Evolutionary conservation across 495 filamentous ascomycete genomes (phyloP), one percentile per base, ranked within the genome.

Genomic region (Terfezia boudieri): DNA sequence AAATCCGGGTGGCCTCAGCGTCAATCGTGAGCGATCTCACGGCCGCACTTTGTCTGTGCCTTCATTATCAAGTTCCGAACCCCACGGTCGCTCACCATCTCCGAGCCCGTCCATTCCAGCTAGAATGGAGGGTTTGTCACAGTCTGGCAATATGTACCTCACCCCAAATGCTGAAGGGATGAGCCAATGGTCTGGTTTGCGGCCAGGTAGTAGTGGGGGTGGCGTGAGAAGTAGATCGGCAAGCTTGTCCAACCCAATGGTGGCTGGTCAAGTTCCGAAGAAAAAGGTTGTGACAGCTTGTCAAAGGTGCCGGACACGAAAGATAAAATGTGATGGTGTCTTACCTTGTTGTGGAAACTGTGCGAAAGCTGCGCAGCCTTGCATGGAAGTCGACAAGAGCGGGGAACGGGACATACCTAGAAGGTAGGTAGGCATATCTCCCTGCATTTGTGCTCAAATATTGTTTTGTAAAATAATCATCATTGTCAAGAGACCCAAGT

Each of bases 271-370:
- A 46, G 41, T 59, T 52, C 43, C 32, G 32, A 65, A 65, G 37
- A 65, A 62, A 55, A 65, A 65, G 46, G 60, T 62, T 11, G 62
- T 65, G 26, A 65, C 62, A 14, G 63, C 63, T 54, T 65, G 63
- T 36, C 63, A 65, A 36, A 59, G 63, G 49, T 65, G 63, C 50
- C 59, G 63, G 14, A 65, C 62, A 9, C 61, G 63, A 52, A 65
- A 65, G 26, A 65, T 65, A 41, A 57, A 62, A 20, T 65, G 63
- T 48, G 63, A 65, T 52, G 62, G 62, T 17, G 59, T 36, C 26
- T 54, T 65, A 4, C 63, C 63, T 17, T 59, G 62, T 12, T 65
- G 63, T 56, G 56, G 58, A 53, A 62, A 59, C 36, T 65, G 63
- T 22, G 57, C 59, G 37, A 65, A 65, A 50, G 63, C 63, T 2